phyloP scores from a whole-genome alignment of 2,329 filamentous ascomycete genomes.

The Aspergillus terreus region DNA sequence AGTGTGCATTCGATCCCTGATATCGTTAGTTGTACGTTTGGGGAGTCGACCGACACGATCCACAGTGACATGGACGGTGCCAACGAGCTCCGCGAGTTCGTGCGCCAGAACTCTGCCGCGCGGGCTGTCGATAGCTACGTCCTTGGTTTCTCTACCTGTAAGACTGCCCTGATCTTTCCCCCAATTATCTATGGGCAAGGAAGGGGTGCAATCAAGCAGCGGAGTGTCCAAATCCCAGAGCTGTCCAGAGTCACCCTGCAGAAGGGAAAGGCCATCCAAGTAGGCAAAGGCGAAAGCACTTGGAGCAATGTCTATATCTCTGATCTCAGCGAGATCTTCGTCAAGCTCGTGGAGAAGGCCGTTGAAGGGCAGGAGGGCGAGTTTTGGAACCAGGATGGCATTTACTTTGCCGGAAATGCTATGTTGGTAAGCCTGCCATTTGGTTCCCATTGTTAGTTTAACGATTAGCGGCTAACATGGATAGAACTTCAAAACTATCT shows the following conservation, averaged over 20 bases:
- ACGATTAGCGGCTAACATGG: neutral
- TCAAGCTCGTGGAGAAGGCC: conserved; percentile 49
- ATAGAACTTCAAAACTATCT: conserved; percentile 24
- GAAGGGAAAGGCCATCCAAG: conserved; percentile 46
- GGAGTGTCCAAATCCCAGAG: conserved; percentile 49
- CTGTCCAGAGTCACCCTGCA: conserved; percentile 42
- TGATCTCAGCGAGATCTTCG: conserved; percentile 54
- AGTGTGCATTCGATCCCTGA: conserved; percentile 35
- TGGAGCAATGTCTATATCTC: conserved; percentile 60
- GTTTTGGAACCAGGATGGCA: conserved; percentile 39
- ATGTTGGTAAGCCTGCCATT: conserved; percentile 19
- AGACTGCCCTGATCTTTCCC: conserved; percentile 60
- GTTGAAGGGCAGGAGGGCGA: conserved; percentile 13
- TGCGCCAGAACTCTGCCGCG: conserved; percentile 47
- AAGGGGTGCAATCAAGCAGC: conserved; percentile 47
- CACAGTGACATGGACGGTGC: conserved; percentile 36
- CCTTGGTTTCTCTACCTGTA: conserved; percentile 43
- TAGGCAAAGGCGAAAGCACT: conserved; percentile 53
- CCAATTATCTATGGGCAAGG: conserved; percentile 58
- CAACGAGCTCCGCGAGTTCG: conserved; percentile 25
- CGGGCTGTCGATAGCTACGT: conserved; percentile 66
- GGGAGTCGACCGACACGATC: conserved; percentile 25
- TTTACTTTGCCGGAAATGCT: conserved; percentile 32
- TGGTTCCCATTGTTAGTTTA: too few relatives aligned
- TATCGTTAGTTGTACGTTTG: conserved; percentile 27